Base-by-base conservation (phyloP, 2,329 filamentous ascomycete species). In the Teratosphaeria zuluensis region DNA sequence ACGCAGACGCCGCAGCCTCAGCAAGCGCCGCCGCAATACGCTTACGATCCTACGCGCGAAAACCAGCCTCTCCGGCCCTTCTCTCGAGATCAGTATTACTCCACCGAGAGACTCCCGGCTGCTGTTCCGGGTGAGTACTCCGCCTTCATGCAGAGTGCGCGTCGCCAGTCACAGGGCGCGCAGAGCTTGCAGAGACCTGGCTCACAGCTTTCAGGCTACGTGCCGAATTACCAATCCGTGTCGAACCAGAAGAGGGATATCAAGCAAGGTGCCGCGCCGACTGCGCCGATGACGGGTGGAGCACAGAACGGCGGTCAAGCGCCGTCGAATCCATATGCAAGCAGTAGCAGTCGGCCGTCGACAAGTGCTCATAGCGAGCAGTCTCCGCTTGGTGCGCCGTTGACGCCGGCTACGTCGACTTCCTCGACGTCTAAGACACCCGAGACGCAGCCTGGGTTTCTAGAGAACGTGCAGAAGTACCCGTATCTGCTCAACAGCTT, bases 401-500 rank as follows among this genome's bases (percentile, higher is more conserved):
- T 65, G 4, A 69, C 71, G 55, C 71, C 70, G 63, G 63, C 69
- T 60, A 72, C 73, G n/a, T 64, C 63, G n/a, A 57, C 58, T 9
- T 67, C 68, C 1, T 59, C 63, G 2, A 46, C 56, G 4, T 65
- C 65, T 7, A 67, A 65, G 55, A n/a, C 55, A 9, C 66, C 67
- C 62, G 64, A 72, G 65, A 65, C 70, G 35, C 52, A 19, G 14
- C 66, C 64, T 21, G 68, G 65, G 58, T 78, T 77, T 61, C 63
- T 78, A 63, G 66, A 70, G 64, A 74, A 77, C 61, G 64, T 78
- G 51, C 70, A 72, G 64, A 72, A 75, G 58, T 78, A 77, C 61
- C 76, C 76, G 11, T 78, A 78, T 63, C 69, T 78, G 35, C 71
- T 71, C 58, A 77, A 77, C 61, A 73, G 74, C 57, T 77, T 74